These are phyloP conservation scores for Powellomyces hirtus DNA, from an alignment of 192 early-diverging fungal genomes.

Conservation along the genomic window DNA sequence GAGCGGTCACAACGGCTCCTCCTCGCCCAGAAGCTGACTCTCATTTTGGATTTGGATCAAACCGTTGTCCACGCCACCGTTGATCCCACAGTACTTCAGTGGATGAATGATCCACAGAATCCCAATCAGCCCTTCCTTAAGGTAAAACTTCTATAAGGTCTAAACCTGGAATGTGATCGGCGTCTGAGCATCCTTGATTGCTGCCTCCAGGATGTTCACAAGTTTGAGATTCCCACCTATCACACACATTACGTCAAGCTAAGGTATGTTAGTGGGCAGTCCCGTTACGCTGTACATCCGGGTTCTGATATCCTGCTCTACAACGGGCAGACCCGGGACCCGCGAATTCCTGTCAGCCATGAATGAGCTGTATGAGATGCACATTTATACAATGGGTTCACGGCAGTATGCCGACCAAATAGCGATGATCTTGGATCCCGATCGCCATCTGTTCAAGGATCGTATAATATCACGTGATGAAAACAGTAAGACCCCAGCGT, in stretches of 20 bases:
- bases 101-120: conserved; percentile 65
- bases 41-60: conserved; percentile 97
- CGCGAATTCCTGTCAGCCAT: conserved; percentile 72
- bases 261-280: conserved; percentile 58
- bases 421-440: conserved; percentile 82
- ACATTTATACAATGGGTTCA: conserved; percentile 99
- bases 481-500: conserved; percentile 58
- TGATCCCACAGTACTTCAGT: conserved; percentile 70
- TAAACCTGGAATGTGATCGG: too few species aligned
- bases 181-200: not conserved
- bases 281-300: not conserved
- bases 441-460: conserved; percentile 71
- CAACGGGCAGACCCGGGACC: conserved; percentile 64
- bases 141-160: too few species aligned
- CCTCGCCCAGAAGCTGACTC: conserved; percentile 67
- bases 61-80: conserved; percentile 94
- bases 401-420: conserved; percentile 89
- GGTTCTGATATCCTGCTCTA: not conserved
- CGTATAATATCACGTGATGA: conserved; percentile 93
- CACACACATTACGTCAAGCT: conserved; percentile 81
- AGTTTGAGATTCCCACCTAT: conserved; percentile 71
- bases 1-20: conserved; percentile 65
- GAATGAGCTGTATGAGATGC: conserved; percentile 80
- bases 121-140: conserved; percentile 49
- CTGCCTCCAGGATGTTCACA: conserved; percentile 62